Base-by-base conservation (phyloP, 805 yeast genomes). In the Metschnikowia peoriensis region DNA sequence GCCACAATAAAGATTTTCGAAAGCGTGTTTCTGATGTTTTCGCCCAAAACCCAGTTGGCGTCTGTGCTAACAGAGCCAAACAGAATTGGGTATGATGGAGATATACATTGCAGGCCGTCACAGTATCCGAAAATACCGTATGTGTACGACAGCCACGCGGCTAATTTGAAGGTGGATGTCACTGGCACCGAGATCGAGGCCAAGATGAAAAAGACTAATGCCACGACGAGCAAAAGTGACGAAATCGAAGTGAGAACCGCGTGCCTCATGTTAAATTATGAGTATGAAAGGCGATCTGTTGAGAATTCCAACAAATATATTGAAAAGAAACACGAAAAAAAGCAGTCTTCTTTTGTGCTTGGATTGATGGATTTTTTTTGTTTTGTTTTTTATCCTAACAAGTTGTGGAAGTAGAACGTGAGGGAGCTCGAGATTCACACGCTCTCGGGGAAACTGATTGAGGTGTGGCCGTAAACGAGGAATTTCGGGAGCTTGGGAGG, bases 51-150 rank as follows among this genome's bases (percentile, higher is more conserved):
- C 89, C 91, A 85, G 58, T 73, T 72, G 29, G 67, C 54, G 4
- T 63, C 60, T 15, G 65, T 62, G 2, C 60, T 61, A 39, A 61
- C 46, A 10, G 60, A 51, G 28, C 73, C 67, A 32, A 79, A 76
- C 7, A 61, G 42, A 60, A 81, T 80, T 2, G 81, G 78, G 16
- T 79, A 81, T 0, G 73, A 62, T 1, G 83, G 79, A 7, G 61
- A 62, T 15, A 76, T 64, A 61, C 88, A 84, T 9, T 61, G 54
- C 4, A 57, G 53, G 7, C 55, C 54, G 4, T 62, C 41, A 63
- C 94, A 88, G 63, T 78, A 82, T 2, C 94, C 94, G 63, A 88
- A 79, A 1, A 82, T 79, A 34, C 94, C 94, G 65, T 78, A 88
- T 2, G 72, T 69, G 56, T 71, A 69, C 41, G 67, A 64, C 17